Percentiles rank a stretch among this genome's conserved stretches.
phyloP scores from a whole-genome alignment of 768 basidiomycete species.

The Pleurotus eryngii region DNA sequence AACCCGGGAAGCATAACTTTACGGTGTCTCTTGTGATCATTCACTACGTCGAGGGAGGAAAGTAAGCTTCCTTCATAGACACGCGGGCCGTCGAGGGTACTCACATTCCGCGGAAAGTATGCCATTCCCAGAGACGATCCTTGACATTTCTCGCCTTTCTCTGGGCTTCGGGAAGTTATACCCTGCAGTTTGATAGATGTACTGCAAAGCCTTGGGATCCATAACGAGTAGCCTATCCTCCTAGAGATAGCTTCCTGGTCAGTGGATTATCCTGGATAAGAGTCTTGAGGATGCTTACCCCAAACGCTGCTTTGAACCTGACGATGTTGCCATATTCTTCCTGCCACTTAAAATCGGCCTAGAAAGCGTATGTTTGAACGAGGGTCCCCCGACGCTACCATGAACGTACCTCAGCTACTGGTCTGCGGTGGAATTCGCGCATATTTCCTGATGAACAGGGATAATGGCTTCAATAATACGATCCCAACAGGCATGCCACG shows the following conservation, averaged over 20 bases:
- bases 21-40: constrained; percentile 43
- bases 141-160: constrained; percentile 33
- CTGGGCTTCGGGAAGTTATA: constrained; percentile 40
- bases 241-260: constrained; percentile 20
- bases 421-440: constrained; percentile 26
- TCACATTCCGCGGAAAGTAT: constrained; percentile 39
- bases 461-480: background rate
- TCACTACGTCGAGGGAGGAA: constrained; percentile 18
- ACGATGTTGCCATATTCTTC: constrained; percentile 38
- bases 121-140: constrained; percentile 31
- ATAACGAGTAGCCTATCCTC: constrained; percentile 42
- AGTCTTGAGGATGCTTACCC: constrained; percentile 21
- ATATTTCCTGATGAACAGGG: constrained; percentile 19
- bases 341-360: constrained; percentile 45
- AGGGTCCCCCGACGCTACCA: constrained; percentile 8
- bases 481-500: background rate
- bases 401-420: constrained; percentile 28
- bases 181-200: constrained; percentile 40
- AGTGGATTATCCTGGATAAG: background rate
- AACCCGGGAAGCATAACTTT: constrained; percentile 47
- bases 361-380: constrained; percentile 10
- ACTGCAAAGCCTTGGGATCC: constrained; percentile 47
- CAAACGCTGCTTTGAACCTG: constrained; percentile 33
- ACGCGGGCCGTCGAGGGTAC: background rate
- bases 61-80: background rate